Evolutionary conservation across 1,284 basidiomycete species (phyloP).

Genomic region (Ganoderma lingzhi): DNA sequence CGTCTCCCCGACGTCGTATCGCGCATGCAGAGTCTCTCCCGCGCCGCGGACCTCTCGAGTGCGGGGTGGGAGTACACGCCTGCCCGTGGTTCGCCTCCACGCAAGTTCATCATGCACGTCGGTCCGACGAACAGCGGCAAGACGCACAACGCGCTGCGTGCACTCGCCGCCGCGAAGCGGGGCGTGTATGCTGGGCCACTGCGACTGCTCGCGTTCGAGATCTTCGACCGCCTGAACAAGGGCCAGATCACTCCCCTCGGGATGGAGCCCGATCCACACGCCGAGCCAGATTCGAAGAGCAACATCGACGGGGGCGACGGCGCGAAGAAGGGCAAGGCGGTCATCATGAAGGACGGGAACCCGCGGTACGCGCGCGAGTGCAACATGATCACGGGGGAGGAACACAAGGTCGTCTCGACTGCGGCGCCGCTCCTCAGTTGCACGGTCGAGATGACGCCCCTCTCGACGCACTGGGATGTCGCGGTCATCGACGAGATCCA

Average conservation of each 20-base stretch:
- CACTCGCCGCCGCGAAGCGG: slow-evolving; percentile 76
- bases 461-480: slow-evolving; percentile 68
- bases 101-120: slow-evolving; percentile 94
- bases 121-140: slow-evolving; percentile 99
- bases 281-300: slow-evolving; percentile 40
- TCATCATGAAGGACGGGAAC: slow-evolving; percentile 53
- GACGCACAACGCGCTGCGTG: slow-evolving; percentile 92
- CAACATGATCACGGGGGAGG: slow-evolving; percentile 95
- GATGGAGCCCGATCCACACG: slow-evolving; percentile 42
- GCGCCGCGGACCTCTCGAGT: slow-evolving; percentile 49
- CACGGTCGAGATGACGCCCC: slow-evolving; percentile 94
- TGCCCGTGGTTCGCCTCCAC: slow-evolving; percentile 53
- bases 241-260: slow-evolving; percentile 83
- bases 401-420: slow-evolving; percentile 75
- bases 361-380: slow-evolving; percentile 70
- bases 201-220: slow-evolving; percentile 93
- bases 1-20: slow-evolving; percentile 43
- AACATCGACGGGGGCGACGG: slow-evolving; percentile 43
- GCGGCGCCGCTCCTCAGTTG: slow-evolving; percentile 75
- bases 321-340: slow-evolving; percentile 30
- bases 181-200: slow-evolving; percentile 95
- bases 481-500: slow-evolving; percentile 98
- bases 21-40: slow-evolving; percentile 48
- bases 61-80: slow-evolving; percentile 49
- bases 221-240: slow-evolving; percentile 91